A percentile compares a stretch with the other conserved stretches of the same genome.
phyloP scores from a whole-genome alignment of 2,329 filamentous ascomycete genomes.

The Leptosphaerulina australis region DNA sequence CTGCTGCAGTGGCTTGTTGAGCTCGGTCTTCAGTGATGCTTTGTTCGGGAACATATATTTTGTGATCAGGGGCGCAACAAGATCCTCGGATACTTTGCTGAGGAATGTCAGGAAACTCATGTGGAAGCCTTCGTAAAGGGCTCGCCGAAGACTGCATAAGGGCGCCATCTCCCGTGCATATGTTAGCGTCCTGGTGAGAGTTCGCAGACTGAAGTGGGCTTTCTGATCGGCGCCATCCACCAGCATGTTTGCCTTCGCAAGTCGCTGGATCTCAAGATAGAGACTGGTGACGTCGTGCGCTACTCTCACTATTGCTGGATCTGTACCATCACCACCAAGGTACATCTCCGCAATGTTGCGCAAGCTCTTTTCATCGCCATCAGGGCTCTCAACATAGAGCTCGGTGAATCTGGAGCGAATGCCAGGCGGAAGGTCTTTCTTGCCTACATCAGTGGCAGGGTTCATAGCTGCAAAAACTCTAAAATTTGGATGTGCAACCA shows the following conservation, averaged over 20 bases:
- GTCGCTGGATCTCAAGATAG: slow-evolving; percentile 83
- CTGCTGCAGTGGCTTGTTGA: slow-evolving; percentile 77
- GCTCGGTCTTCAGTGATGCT: slow-evolving; percentile 71
- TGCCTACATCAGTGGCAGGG: slow-evolving; percentile 94
- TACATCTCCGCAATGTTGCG: slow-evolving; percentile 89
- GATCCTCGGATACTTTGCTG: slow-evolving; percentile 77
- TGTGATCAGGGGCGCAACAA: slow-evolving; percentile 79
- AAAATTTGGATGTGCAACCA: slow-evolving; percentile 89
- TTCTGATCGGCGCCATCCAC: slow-evolving; percentile 96
- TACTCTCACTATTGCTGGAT: slow-evolving; percentile 70
- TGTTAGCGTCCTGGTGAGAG: slow-evolving; percentile 84
- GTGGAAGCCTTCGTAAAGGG: slow-evolving; percentile 91
- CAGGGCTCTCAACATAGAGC: slow-evolving; percentile 89
- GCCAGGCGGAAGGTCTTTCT: slow-evolving; percentile 87
- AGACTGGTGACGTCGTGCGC: slow-evolving; percentile 82
- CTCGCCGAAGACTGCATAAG: slow-evolving; percentile 81
- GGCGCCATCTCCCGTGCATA: slow-evolving; percentile 87
- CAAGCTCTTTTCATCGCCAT: slow-evolving; percentile 84
- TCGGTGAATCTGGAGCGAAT: slow-evolving; percentile 94
- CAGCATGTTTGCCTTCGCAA: slow-evolving; percentile 80
- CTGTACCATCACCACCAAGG: slow-evolving; percentile 69
- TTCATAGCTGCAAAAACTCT: slow-evolving; percentile 99
- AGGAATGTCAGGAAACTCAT: slow-evolving; percentile 97
- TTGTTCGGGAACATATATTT: slow-evolving; percentile 77
- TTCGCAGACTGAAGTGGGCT: slow-evolving; percentile 95